Conservation (phyloP, 441 rosid genomes). For the Pelargonium cotyledonis region DNA sequence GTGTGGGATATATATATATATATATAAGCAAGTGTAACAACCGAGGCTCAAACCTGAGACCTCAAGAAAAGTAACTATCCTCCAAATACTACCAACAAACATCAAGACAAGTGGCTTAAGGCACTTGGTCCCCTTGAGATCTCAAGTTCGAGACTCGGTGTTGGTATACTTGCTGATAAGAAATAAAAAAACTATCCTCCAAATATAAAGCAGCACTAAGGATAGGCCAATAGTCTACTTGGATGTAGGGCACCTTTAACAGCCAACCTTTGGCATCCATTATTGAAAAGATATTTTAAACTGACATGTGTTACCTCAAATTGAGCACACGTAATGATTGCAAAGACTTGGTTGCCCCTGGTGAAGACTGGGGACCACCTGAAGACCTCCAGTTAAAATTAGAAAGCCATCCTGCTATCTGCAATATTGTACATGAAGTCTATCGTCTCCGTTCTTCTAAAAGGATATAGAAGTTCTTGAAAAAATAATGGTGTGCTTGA, state of each 20-base stretch:
- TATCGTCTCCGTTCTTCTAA: background rate
- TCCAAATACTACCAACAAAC: too few relatives aligned
- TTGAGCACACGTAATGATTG: conserved; percentile 54
- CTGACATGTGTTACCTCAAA: conserved; percentile 42
- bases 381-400: conserved; percentile 43
- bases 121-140: too few relatives aligned
- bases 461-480: conserved; percentile 5
- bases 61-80: too few relatives aligned
- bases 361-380: conserved; percentile 22
- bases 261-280: background rate
- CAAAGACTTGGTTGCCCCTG: conserved; percentile 41
- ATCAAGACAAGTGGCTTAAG: too few relatives aligned
- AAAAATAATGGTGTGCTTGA: background rate
- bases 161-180: too few relatives aligned
- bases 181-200: too few relatives aligned
- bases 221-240: background rate
- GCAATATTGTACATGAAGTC: conserved; percentile 16
- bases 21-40: too few relatives aligned
- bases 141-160: too few relatives aligned
- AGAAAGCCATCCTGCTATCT: conserved; percentile 85
- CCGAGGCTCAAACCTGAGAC: too few relatives aligned
- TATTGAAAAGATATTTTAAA: background rate
- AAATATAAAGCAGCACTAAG: background rate
- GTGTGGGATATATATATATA: too few relatives aligned
- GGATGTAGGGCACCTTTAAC: background rate